Conservation (phyloP, 78 protist species). For the Salpingoeca rosetta region DNA sequence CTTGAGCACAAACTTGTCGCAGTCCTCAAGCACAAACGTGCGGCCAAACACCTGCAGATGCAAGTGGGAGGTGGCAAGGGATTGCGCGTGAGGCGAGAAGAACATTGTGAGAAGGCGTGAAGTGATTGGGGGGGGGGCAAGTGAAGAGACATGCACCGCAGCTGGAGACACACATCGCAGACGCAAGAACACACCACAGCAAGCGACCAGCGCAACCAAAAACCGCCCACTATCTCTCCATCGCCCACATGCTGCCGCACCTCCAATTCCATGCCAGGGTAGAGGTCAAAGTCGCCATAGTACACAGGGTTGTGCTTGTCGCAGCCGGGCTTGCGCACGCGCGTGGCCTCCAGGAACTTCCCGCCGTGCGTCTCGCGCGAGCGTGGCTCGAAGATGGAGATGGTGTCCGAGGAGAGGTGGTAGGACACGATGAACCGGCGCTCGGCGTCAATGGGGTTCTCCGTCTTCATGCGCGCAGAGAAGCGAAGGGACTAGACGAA, state of each 20-base stretch:
- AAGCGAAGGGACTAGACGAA: too few relatives aligned
- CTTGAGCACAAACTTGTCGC: neutral
- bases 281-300: slow-evolving; percentile 12
- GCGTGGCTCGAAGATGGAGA: slow-evolving; percentile 47
- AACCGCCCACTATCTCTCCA: neutral
- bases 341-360: slow-evolving; percentile 25
- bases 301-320: neutral
- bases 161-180: neutral
- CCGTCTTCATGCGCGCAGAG: slow-evolving; percentile 6
- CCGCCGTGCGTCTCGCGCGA: slow-evolving; percentile 18
- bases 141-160: neutral
- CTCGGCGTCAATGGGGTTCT: slow-evolving; percentile 4
- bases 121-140: neutral
- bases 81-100: too few relatives aligned
- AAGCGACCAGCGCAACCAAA: neutral
- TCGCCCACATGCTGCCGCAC: neutral
- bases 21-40: neutral
- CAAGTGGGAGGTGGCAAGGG: too few relatives aligned
- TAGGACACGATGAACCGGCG: slow-evolving; percentile 49
- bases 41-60: neutral
- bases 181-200: neutral
- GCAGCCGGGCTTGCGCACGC: slow-evolving; percentile 1
- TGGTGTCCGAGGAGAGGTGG: slow-evolving; percentile 47
- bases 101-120: too few relatives aligned
- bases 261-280: slow-evolving; percentile 21